Evolutionary conservation across 2,329 filamentous ascomycete genomes (phyloP), one percentile per base, ranked within the genome.

Genomic region (Fusarium falciforme): DNA sequence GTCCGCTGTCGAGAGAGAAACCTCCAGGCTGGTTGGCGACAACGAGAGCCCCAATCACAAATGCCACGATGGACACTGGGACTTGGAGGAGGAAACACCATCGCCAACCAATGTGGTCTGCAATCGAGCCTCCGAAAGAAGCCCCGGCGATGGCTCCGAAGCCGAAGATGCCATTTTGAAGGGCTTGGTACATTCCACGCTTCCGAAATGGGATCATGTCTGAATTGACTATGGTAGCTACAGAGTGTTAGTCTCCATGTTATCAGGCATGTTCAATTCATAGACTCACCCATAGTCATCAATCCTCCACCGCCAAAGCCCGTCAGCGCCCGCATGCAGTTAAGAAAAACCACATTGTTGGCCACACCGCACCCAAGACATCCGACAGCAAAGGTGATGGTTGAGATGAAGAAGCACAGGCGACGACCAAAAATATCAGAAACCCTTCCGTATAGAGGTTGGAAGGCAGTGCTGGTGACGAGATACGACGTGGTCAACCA

Each of bases 401-500:
- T 89, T 0, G 90, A 89, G n/a, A 89, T 87, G 66, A 93, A 88
- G 80, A 93, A 93, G 68, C 90, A 89, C 5, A 87, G 77, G 2
- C 90, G 87, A 5, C 92, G 86, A 2, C 92, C 92, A 66, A 93
- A 88, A 7, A 92, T 91, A 77, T 94, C 92, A 1, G 91, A 93
- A 5, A 94, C 84, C 1, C 92, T 88, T 2, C 92, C 92, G 76
- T 93, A 93, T 0, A 94, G 85, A 1, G 92, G 92, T 78, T 94
- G 91, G 62, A 94, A 92, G 2, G 92, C 91, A 1, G 92, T 93
- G 7, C 89, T 91, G 0, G 92, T 93, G 66, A 94, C 85, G 25
- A 94, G 85, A 76, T 94, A 94, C 0, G 91, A 89, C 0, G 92
- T 94, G 1, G 92, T 93, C 25, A 94, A 83, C 93, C 93, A 94